These are phyloP conservation scores for Phytopythium oedochilum DNA, from an alignment of 352 stramenopile genomes.

Conservation along the genomic window DNA sequence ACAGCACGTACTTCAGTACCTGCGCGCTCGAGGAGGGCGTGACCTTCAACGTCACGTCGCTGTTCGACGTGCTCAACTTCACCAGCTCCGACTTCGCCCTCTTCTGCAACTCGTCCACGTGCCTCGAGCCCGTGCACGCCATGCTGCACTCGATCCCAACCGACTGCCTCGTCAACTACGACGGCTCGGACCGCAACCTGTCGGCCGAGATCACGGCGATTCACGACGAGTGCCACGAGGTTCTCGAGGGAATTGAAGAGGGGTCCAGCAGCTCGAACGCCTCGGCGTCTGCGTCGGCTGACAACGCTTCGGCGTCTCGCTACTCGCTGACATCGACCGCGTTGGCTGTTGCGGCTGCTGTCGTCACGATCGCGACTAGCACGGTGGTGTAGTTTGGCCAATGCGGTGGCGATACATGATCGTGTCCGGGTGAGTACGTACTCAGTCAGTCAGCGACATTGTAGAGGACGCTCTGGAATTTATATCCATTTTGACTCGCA, in stretches of 20 bases:
- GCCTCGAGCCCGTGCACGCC: slow-evolving; percentile 52
- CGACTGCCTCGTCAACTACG: slow-evolving; percentile 41
- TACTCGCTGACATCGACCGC: background rate
- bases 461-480: too few species aligned
- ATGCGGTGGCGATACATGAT: background rate
- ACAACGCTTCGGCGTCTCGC: background rate
- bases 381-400: background rate
- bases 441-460: too few species aligned
- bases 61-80: slow-evolving; percentile 48
- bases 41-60: slow-evolving; percentile 40
- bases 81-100: slow-evolving; percentile 31
- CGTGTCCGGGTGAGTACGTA: too few species aligned
- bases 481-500: too few species aligned
- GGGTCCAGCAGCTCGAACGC: background rate
- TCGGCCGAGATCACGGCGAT: slow-evolving; percentile 29
- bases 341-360: background rate
- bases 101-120: slow-evolving; percentile 53
- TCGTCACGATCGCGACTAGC: background rate
- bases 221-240: slow-evolving; percentile 20
- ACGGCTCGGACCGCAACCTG: slow-evolving; percentile 34
- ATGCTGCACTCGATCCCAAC: slow-evolving; percentile 28
- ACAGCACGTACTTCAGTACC: slow-evolving; percentile 46
- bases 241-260: slow-evolving; percentile 1
- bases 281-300: slow-evolving; percentile 1
- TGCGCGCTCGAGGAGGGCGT: slow-evolving; percentile 34